Evolutionary conservation across 2,329 filamentous ascomycete species (phyloP).

Genomic region (Pseudogymnoascus sp.): DNA sequence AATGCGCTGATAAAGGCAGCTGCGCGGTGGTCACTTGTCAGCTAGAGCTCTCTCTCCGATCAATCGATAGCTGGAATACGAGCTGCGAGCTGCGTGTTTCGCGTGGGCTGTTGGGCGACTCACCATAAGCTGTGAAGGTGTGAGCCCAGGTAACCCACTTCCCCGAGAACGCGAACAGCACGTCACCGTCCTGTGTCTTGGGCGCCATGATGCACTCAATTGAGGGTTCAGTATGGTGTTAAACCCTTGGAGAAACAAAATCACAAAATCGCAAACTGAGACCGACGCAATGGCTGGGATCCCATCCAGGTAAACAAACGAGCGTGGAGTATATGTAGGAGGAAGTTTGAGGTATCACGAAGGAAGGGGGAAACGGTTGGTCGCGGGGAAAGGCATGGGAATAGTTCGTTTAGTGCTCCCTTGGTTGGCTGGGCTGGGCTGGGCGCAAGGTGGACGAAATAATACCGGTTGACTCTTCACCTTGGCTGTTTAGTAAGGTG

Average conservation of each 20-base stretch:
- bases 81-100: not conserved
- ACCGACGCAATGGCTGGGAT: not conserved
- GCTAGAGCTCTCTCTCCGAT: not conserved
- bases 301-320: not conserved
- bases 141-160: slow-evolving; percentile 88
- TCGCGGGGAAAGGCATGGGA: not conserved
- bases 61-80: not conserved
- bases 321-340: not conserved
- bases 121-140: slow-evolving; percentile 75
- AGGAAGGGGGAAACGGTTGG: not conserved
- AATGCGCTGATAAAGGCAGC: slow-evolving; percentile 83
- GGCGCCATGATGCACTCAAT: slow-evolving; percentile 32
- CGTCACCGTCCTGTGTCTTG: slow-evolving; percentile 56
- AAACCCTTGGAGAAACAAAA: not conserved
- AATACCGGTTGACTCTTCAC: not conserved
- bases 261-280: not conserved
- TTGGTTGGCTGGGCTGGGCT: not conserved
- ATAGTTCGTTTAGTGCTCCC: not conserved
- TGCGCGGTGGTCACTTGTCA: slow-evolving; percentile 27
- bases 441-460: not conserved
- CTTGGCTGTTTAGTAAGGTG: not conserved
- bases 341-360: not conserved
- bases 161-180: slow-evolving; percentile 63
- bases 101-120: slow-evolving; percentile 25
- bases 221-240: not conserved